Evolutionary conservation across 306 rosid genomes (phyloP).

Genomic region (Rubus parviflorus): DNA sequence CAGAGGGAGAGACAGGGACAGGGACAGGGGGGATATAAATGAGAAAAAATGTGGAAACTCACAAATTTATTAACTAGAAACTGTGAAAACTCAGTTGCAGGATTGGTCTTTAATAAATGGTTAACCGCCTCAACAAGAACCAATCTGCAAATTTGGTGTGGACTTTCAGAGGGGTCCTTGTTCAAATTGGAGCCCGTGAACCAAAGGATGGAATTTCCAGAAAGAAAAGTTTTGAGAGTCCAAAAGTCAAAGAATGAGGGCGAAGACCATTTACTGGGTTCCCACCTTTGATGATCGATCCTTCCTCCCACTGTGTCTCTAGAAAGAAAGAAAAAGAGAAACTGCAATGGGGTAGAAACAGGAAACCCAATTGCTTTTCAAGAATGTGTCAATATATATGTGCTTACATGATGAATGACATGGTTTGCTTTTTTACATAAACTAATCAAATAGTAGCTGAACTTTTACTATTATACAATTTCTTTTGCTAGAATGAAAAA

Average conservation of each 20-base stretch:
- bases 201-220: background rate
- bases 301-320: background rate
- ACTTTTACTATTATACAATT: background rate
- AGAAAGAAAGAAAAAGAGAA: background rate
- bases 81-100: slow-evolving; percentile 12
- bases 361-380: background rate
- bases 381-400: slow-evolving; percentile 9
- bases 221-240: background rate
- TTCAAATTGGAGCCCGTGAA: slow-evolving; percentile 7
- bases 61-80: slow-evolving; percentile 14
- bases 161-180: background rate
- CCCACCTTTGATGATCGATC: slow-evolving; percentile 12
- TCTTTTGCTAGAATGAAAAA: too few species aligned
- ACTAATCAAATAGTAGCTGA: background rate
- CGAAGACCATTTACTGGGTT: slow-evolving; percentile 23
- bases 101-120: slow-evolving; percentile 11
- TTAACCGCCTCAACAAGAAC: background rate
- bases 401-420: background rate
- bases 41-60: background rate
- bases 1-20: background rate
- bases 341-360: slow-evolving; percentile 18
- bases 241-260: slow-evolving; percentile 44
- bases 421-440: background rate
- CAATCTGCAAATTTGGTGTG: background rate
- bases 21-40: background rate